Conservation (phyloP, 202 grass and related monocot species). For the Elaeis oleifera region DNA sequence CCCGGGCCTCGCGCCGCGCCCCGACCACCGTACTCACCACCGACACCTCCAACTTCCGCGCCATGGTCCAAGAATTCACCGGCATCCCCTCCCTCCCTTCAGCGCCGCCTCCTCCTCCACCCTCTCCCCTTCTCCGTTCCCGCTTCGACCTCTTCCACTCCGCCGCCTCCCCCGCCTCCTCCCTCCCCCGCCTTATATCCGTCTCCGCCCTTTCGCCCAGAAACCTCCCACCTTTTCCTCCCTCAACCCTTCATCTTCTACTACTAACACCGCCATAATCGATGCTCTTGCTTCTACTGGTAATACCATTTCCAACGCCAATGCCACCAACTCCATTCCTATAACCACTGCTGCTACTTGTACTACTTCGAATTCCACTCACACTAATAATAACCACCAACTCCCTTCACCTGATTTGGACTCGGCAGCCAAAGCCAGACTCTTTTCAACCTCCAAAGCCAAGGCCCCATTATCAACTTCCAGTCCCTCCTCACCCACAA, state of each 20-base stretch:
- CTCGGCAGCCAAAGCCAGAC: neutral
- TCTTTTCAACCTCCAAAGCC: conserved; percentile 4
- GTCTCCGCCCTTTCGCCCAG: conserved; percentile 62
- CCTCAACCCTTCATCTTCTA: neutral
- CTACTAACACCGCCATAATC: neutral
- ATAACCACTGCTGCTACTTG: neutral
- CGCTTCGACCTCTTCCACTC: conserved; percentile 1
- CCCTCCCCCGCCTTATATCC: conserved; percentile 53
- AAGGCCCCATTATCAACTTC: conserved; percentile 3
- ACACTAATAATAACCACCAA: conserved; percentile 5
- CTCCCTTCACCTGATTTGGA: neutral
- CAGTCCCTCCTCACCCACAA: conserved; percentile 37
- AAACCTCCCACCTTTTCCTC: conserved; percentile 30
- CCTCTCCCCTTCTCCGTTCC: conserved; percentile 12
- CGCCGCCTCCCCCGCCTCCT: conserved; percentile 16
- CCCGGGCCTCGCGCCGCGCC: conserved; percentile 41
- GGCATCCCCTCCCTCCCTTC: conserved; percentile 34
- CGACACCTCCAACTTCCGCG: conserved; percentile 62
- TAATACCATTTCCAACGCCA: neutral
- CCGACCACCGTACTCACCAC: conserved; percentile 48
- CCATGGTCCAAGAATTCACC: conserved; percentile 97
- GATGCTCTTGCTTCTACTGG: conserved; percentile 5
- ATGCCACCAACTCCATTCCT: neutral
- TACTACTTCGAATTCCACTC: neutral
- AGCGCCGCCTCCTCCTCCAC: conserved; percentile 15